Base-by-base conservation (phyloP, 1,284 basidiomycete genomes). In the Amylostereum chailletii region DNA sequence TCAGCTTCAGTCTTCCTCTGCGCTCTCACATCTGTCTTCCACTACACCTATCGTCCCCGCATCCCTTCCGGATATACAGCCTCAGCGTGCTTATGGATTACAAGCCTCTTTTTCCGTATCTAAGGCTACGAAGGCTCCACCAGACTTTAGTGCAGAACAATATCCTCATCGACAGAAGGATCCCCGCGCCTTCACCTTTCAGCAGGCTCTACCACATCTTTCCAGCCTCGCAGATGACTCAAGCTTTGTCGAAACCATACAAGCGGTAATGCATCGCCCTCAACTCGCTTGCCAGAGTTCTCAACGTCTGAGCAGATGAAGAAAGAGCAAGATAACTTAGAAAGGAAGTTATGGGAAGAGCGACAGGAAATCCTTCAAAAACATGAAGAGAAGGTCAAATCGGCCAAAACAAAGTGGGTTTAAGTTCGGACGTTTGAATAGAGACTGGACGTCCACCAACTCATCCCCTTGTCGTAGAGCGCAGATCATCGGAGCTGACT, bases 341-440 rank as follows among this genome's bases (percentile, higher is more conserved):
- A 90, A 62, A 73, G 68, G 51, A 72, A 72, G 52, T 62, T 89
- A 30, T 86, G 75, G 76, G 70, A 75, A 50, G 85, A 86, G 56
- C 70, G 86, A 49, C 67, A 69, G 34, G 68, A 67, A 4, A 77
- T 90, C 51, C 71, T 76, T 50, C 66, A 65, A 49, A 81, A 79
- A 58, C 81, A 86, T 52, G 76, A 83, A 55, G 79, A 83, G 43
- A 87, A 79, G 64, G 74, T 86, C 53, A 78, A 80, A 53, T 68
- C 79, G 27, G 77, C 82, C 19, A 71, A 70, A 53, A 81, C 73
- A 27, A 86, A 82, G 86, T 86, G 58, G 48, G 45, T 11, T 19
- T 19, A 19, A 19, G 19, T 19, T 19, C 19, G 19, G 19, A 19
- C 19, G 19, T 19, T 19, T 19, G 19, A 19, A 19, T 19, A 19